Evolutionary conservation across 2,329 filamentous ascomycete species (phyloP), one percentile per base, ranked within the genome.

Genomic region (Penicillium sp.): DNA sequence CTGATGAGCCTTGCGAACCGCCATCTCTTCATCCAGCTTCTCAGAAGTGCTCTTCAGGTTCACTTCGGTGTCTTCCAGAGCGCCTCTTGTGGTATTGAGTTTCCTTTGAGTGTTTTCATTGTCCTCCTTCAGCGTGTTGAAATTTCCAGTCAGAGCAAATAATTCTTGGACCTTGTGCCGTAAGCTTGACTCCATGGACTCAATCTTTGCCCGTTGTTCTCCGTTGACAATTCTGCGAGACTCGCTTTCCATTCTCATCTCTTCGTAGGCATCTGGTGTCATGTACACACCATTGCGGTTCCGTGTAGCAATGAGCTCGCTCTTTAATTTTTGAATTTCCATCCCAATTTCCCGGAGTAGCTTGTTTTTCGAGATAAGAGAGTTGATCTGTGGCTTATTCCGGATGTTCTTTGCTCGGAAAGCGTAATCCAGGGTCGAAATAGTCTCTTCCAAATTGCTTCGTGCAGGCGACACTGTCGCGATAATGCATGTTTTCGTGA

Each of bases 401-500:
- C 91, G 90, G 68, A 99, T 99, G 66, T 99, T 98, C 80, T 99
- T 99, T 16, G 95, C 95, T 47, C 95, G 86, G 77, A 98, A 98
- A 11, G 95, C 96, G 71, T 99, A 99, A 73, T 99, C 95, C 1
- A 99, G 83, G 0, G 96, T 99, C 0, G 95, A 98, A 58, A 99
- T 98, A 0, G 96, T 99, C 75, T 99, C 95, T 70, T 99, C 95
- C 1, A 99, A 81, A 67, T 98, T 99, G 75, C 89, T 93, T 75
- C 95, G 96, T 8, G 93, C 91, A 1, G 95, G 93, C 2, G 95
- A 98, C 42, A 99, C 84, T 0, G 95, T 99, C 6, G 95, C 95
- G 69, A 99, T 98, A 64, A 99, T 99, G 79, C 95, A 99, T 0
- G 95, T 99, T 73, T 99, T 99, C 1, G 96, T 99, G 52, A 90